Percentiles rank a stretch among this genome's conserved stretches.
Conservation (phyloP, 352 stramenopile genomes). For the Bremia lactucae region DNA sequence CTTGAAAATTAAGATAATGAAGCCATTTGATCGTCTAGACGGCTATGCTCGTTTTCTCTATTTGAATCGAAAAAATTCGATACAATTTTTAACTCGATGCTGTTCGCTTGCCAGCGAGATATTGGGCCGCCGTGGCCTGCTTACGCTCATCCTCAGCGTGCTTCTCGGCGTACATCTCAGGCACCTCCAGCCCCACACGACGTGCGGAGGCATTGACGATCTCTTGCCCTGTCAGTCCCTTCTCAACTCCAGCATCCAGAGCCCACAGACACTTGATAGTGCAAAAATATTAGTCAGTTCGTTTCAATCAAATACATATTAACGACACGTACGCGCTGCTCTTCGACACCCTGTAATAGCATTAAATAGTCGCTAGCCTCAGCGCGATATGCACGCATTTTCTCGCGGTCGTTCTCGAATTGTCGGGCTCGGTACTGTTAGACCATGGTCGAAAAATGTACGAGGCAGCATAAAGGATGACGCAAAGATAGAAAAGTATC, state of each 20-base stretch:
- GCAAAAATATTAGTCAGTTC: too few species aligned
- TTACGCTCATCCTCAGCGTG: conserved; percentile 23
- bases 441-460: background rate
- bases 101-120: conserved; percentile 40
- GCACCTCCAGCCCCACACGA: conserved; percentile 65
- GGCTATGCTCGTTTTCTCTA: conserved; percentile 11
- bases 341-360: conserved; percentile 54
- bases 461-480: conserved; percentile 1
- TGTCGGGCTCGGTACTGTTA: conserved; percentile 59
- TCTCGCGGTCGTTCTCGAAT: conserved; percentile 58
- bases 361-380: conserved; percentile 65
- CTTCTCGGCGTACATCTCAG: conserved; percentile 66
- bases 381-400: conserved; percentile 58
- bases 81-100: conserved; percentile 5
- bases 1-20: conserved; percentile 19
- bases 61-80: background rate
- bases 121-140: conserved; percentile 34
- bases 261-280: conserved; percentile 48
- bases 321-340: conserved; percentile 68
- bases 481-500: background rate
- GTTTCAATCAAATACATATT: too few species aligned
- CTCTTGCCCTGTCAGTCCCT: conserved; percentile 51
- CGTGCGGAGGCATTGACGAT: conserved; percentile 69
- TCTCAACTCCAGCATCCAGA: conserved; percentile 58
- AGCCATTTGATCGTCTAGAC: conserved; percentile 8